Percentiles rank a stretch among this genome's conserved stretches.
Conservation (phyloP, 2,329 filamentous ascomycete genomes). For the Zasmidium angulare region DNA sequence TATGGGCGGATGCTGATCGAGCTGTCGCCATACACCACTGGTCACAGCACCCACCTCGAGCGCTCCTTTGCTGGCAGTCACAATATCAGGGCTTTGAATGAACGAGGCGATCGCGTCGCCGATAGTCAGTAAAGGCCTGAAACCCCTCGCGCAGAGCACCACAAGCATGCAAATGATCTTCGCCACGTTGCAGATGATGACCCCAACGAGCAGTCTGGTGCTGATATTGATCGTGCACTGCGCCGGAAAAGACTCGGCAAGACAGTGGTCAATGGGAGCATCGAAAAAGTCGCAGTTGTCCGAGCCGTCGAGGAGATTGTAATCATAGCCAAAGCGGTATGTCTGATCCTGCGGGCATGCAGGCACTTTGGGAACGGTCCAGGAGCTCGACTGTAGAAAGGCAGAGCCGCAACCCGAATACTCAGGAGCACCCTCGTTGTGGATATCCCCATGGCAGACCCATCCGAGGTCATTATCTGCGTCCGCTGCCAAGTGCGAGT, state of each 20-base stretch:
- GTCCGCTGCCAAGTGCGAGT: not conserved
- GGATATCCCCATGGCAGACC: not conserved
- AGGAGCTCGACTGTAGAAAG: not conserved
- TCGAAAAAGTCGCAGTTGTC: not conserved
- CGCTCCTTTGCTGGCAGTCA: not conserved
- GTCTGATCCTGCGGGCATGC: not conserved
- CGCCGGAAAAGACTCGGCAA: not conserved
- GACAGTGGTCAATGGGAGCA: not conserved
- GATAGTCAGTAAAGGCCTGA: constrained; percentile 6
- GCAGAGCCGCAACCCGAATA: not conserved
- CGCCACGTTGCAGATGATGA: constrained; percentile 4
- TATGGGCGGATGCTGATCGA: not conserved
- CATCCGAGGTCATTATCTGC: not conserved
- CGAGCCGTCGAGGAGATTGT: not conserved
- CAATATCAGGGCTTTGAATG: not conserved
- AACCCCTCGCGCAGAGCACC: not conserved
- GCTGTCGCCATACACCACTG: not conserved
- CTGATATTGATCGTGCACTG: not conserved
- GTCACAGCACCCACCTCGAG: not conserved
- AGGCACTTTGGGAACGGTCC: not conserved
- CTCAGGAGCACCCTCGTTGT: not conserved
- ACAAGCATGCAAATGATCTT: constrained; percentile 4
- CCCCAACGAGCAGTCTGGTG: not conserved
- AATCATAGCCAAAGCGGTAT: not conserved
- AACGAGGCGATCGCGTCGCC: constrained; percentile 14